These are phyloP conservation scores for Clavariopsis aquatica DNA, from an alignment of 495 filamentous ascomycete genomes.

Conservation along the genomic window DNA sequence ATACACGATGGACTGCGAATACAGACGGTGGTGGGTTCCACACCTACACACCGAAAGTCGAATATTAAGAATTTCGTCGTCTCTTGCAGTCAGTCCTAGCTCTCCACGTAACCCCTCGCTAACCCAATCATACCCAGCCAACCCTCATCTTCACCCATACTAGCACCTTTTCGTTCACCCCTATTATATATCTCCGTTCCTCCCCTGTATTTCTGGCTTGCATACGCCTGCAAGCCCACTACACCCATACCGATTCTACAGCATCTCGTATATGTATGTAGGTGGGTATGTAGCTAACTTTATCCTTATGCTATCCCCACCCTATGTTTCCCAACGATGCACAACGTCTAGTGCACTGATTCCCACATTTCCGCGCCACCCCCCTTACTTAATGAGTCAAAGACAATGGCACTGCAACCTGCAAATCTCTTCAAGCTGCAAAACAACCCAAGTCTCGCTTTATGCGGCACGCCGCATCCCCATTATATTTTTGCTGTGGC, in stretches of 20 bases:
- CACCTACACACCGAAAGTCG: not conserved
- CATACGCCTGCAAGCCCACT: not conserved
- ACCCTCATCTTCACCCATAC: no score
- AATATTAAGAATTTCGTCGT: not conserved
- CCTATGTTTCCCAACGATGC: not conserved
- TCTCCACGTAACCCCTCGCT: no score
- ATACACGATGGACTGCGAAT: constrained; percentile 1
- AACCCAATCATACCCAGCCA: no score
- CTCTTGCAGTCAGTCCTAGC: not conserved
- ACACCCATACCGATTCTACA: not conserved
- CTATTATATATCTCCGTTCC: not conserved
- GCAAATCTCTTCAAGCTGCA: not conserved
- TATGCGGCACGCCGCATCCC: not conserved
- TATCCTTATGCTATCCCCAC: not conserved
- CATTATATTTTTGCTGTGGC: not conserved
- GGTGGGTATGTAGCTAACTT: no score
- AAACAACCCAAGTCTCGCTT: not conserved
- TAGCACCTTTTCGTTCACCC: not conserved
- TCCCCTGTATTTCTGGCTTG: not conserved
- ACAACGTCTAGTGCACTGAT: no score
- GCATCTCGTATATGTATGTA: not conserved
- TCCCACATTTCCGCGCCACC: no score
- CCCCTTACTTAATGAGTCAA: not conserved
- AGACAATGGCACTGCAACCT: no score
- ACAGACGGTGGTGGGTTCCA: constrained; percentile 5